A percentile compares a stretch with the other conserved stretches of the same genome.
Evolutionary conservation across 2,329 filamentous ascomycete genomes (phyloP).

Genomic region (Fonsecaea multimorphosa): DNA sequence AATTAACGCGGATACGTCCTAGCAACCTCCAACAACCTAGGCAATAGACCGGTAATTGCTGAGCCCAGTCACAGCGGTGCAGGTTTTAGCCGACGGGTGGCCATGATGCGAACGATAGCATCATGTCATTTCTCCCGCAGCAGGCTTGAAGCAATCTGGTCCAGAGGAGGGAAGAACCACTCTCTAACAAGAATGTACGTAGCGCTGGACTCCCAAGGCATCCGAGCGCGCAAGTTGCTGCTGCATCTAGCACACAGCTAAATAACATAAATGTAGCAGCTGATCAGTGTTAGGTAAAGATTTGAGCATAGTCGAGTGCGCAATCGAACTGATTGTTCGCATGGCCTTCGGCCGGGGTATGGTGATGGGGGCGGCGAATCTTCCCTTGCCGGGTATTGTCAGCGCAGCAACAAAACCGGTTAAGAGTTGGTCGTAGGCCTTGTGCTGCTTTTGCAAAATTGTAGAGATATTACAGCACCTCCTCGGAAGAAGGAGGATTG

Average conservation of each 20-base stretch:
- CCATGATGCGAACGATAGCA: too few relatives aligned
- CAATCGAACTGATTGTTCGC: too few relatives aligned
- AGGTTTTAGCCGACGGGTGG: background rate
- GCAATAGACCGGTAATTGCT: constrained; percentile 4
- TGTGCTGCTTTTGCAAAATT: constrained; percentile 12
- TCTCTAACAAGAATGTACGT: too few relatives aligned
- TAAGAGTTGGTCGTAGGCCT: constrained; percentile 7
- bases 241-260: too few relatives aligned
- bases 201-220: background rate
- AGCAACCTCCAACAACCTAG: constrained; percentile 7
- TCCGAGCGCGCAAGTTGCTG: background rate
- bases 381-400: background rate
- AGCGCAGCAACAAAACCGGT: background rate
- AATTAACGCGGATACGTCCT: background rate
- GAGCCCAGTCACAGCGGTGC: constrained; percentile 10
- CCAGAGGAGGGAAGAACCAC: too few relatives aligned
- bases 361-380: background rate
- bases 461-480: background rate
- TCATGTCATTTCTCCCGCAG: too few relatives aligned
- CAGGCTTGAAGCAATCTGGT: too few relatives aligned
- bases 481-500: too few relatives aligned
- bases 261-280: too few relatives aligned
- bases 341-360: too few relatives aligned
- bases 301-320: too few relatives aligned
- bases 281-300: too few relatives aligned